Percentiles rank a stretch among this genome's conserved stretches.
These are phyloP conservation scores for Colletotrichum orchidophilum DNA, from an alignment of 2,329 filamentous ascomycete species.

Conservation along the genomic window DNA sequence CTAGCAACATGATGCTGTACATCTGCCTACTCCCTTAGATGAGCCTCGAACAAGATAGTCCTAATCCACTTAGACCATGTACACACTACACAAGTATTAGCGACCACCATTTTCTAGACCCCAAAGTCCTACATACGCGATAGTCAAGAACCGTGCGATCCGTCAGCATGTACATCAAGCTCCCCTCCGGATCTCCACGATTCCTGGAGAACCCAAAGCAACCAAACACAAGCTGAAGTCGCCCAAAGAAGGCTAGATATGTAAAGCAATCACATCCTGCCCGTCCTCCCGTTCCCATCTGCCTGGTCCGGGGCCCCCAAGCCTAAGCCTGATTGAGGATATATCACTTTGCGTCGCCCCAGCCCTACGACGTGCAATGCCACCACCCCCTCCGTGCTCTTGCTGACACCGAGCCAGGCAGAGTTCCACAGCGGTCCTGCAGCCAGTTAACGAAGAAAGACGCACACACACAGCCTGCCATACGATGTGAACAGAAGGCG, in stretches of 20 bases:
- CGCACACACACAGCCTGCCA: background rate
- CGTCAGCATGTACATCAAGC: background rate
- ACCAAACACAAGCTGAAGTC: background rate
- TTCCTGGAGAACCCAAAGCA: background rate
- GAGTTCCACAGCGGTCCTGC: background rate
- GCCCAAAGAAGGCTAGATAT: background rate
- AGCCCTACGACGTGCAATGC: constrained; percentile 25
- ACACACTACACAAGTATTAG: background rate
- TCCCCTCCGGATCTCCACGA: background rate
- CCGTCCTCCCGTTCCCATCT: background rate
- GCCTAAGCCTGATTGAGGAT: background rate
- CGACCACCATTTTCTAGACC: no score
- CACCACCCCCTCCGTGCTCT: background rate
- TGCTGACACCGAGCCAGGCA: background rate
- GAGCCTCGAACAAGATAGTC: background rate
- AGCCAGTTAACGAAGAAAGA: background rate
- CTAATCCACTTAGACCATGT: background rate
- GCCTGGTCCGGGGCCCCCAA: background rate
- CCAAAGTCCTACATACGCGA: no score
- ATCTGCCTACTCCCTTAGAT: background rate
- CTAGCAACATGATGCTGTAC: background rate
- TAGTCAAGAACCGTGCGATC: no score
- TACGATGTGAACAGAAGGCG: background rate
- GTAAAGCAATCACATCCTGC: background rate
- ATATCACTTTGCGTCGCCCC: constrained; percentile 16